These are phyloP conservation scores for Yamadazyma mexicana DNA, from an alignment of 1,139 yeast species.

Conservation along the genomic window DNA sequence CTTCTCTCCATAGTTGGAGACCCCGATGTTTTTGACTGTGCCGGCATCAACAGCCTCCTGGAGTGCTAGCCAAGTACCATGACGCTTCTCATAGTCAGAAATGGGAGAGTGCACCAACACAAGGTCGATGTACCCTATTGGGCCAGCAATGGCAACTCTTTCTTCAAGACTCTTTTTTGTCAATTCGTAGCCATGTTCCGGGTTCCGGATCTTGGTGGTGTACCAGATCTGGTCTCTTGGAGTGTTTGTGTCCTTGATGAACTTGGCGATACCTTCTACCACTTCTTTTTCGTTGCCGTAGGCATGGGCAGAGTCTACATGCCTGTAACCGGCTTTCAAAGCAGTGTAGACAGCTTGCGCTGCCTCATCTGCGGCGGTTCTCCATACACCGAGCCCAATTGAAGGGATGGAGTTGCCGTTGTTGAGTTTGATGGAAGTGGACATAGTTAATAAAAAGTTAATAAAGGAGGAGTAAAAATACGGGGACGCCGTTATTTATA, in stretches of 20 bases:
- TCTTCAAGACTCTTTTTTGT: too few relatives aligned
- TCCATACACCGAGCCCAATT: slow-evolving; percentile 41
- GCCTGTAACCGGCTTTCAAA: slow-evolving; percentile 66
- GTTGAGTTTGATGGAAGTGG: slow-evolving; percentile 25
- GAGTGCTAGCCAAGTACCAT: too few relatives aligned
- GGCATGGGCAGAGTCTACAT: slow-evolving; percentile 42
- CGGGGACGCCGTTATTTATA: too few relatives aligned
- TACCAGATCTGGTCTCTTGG: slow-evolving; percentile 34
- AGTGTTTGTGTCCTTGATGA: slow-evolving; percentile 39
- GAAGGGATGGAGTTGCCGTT: slow-evolving; percentile 41
- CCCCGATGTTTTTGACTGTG: too few relatives aligned
- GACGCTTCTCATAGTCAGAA: too few relatives aligned
- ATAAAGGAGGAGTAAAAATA: too few relatives aligned
- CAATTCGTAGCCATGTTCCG: slow-evolving; percentile 22
- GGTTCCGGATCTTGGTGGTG: slow-evolving; percentile 63
- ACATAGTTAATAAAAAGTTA: neutral
- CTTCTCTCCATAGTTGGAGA: too few relatives aligned
- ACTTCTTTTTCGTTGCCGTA: slow-evolving; percentile 60
- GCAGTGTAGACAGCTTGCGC: slow-evolving; percentile 36
- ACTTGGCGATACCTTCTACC: slow-evolving; percentile 33
- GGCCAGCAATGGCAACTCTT: too few relatives aligned
- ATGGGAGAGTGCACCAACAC: too few relatives aligned
- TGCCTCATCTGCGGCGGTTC: slow-evolving; percentile 25
- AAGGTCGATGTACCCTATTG: too few relatives aligned
- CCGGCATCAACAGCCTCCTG: too few relatives aligned